Base-by-base conservation (phyloP, 179 eudicot species). In the Silene coronaria region DNA sequence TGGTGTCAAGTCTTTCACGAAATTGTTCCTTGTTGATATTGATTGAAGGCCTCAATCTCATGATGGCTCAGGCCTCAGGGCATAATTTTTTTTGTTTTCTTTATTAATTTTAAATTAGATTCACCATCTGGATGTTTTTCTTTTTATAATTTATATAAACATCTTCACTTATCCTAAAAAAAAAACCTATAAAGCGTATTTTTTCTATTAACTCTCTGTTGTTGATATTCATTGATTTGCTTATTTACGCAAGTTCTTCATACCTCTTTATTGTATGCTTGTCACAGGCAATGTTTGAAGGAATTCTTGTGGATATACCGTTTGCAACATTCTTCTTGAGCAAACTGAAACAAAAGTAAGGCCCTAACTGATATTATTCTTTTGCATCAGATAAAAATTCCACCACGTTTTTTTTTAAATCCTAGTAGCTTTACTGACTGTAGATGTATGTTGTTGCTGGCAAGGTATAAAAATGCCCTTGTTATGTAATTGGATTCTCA, bases 261-360 rank as follows among this genome's bases (percentile, higher is more conserved):
- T 60, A 62, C 36, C 30, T 22, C n/a, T 38, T 21, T 59, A 55
- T 53, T 64, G 2, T 46, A 23, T 68, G 14, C 64, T 71, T 78
- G 11, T 69, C 34, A 84, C 84, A 95, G 99, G 99, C 99, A 60
- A 89, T 95, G 99, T 92, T 90, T 81, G 99, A 95, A 80, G 97
- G 99, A 63, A 95, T 95, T 83, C 92, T 95, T 79, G 99, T 95
- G 77, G 99, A 95, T 77, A 92, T 95, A 73, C 99, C 99, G 74
- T 95, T 95, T 84, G 97, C 99, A 7, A 92, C 99, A 19, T 95
- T 95, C 87, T 95, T 95, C 88, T 83, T 95, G 85, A 95, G 99
- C 88, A 95, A 95, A 80, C 75, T 95, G 79, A 95, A 95, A 86
- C 95, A 89, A 74, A 95, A 95, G 99, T 95, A 88, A 94, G 89